Percentiles rank a stretch among this genome's conserved stretches.
Conservation (phyloP, 768 basidiomycete species). For the Kwoniella bestiolae region DNA sequence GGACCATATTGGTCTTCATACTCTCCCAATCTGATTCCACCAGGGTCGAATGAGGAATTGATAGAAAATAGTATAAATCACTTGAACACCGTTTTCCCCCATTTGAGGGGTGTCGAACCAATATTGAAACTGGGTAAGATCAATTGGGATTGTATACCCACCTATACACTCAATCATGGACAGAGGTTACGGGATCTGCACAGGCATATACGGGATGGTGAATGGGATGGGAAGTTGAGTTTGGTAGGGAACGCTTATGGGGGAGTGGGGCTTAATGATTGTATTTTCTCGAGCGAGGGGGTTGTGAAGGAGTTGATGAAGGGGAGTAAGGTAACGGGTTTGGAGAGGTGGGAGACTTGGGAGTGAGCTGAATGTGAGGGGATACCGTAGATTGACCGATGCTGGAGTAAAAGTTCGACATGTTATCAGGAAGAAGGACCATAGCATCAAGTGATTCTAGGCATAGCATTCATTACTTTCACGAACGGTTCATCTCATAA, state of each 20-base stretch:
- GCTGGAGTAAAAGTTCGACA: no score
- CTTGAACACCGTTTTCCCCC: conserved; percentile 46
- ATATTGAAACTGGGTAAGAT: conserved; percentile 43
- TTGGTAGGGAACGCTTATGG: conserved; percentile 83
- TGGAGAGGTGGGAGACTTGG: conserved; percentile 46
- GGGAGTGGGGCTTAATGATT: conserved; percentile 86
- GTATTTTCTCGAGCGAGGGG: conserved; percentile 72
- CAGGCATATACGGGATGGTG: conserved; percentile 57
- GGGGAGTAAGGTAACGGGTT: conserved; percentile 38
- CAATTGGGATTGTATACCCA: conserved; percentile 77
- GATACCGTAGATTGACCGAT: not conserved
- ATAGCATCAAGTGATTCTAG: no score
- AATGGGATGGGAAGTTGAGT: conserved; percentile 63
- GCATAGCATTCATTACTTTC: no score
- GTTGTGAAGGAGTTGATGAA: conserved; percentile 49
- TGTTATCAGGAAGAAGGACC: no score
- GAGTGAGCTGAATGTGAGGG: not conserved
- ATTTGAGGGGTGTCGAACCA: conserved; percentile 41
- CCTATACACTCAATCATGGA: conserved; percentile 72
- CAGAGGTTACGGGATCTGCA: conserved; percentile 69
- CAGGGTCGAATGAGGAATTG: conserved; percentile 23
- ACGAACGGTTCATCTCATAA: no score
- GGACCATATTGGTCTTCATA: conserved; percentile 67
- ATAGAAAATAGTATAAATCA: conserved; percentile 32
- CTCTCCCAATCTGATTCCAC: conserved; percentile 4